Base-by-base conservation (phyloP, 2,329 filamentous ascomycete species). In the Lachnellula willkommii region DNA sequence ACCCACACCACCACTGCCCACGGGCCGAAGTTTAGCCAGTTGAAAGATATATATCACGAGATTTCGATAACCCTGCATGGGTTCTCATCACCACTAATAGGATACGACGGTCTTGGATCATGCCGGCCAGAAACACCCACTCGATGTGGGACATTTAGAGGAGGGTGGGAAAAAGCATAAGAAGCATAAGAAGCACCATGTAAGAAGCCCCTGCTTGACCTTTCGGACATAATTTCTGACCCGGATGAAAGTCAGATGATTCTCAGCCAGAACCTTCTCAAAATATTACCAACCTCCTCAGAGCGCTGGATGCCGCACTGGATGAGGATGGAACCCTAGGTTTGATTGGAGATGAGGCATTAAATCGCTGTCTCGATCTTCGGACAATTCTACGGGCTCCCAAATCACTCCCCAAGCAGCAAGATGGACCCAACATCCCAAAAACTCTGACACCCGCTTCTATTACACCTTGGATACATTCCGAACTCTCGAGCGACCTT, bases 401-500 rank as follows among this genome's bases (percentile, higher is more conserved):
- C 35, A 47, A 50, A 42, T 22, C 42, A 45, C n/a, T 12, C 6
- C 42, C 7, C 3, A 26, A 24, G n/a, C 17, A 20, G 17, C 42
- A 36, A 43, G 39, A 53, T 39, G 45, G 39, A 4, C 26, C 49
- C 9, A 65, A 63, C 52, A 42, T 60, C n/a, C 57, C 64, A 1
- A 63, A 63, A 45, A 50, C 59, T 24, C 53, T 64, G 17, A 60
- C 64, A 24, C 55, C 62, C n/a, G 46, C 56, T 20, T 60, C 59
- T 37, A 67, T 76, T 45, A 77, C 72, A 52, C 75, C 74, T 55
- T 87, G 77, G 79, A 76, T 69, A n/a, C 72, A 69, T 35, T 70
- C 76, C 54, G 76, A 79, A 37, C 77, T 85, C 40, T 70, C 77
- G 3, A 61, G 65, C 15, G 59, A 70, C 1, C 67, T 81, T 1